phyloP scores from a whole-genome alignment of 768 basidiomycete genomes.

The Boletus tylopilopsis region DNA sequence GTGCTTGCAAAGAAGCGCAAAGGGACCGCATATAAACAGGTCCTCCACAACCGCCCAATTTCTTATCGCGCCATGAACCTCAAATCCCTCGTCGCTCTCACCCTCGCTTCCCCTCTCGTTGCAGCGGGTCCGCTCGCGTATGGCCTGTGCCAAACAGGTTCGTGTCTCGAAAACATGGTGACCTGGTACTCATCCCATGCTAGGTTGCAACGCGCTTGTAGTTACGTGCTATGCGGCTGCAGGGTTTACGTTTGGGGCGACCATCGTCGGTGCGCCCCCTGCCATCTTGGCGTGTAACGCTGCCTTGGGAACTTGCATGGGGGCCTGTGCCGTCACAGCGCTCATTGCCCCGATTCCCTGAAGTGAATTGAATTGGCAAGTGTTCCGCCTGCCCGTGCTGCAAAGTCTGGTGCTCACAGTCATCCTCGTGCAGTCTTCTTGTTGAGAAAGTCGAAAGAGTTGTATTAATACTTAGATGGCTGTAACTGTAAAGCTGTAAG shows the following conservation, averaged over 20 bases:
- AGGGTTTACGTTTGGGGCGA: slow-evolving; percentile 22
- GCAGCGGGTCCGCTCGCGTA: slow-evolving; percentile 21
- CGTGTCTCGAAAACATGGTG: neutral
- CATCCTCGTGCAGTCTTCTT: neutral
- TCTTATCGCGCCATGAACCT: slow-evolving; percentile 19
- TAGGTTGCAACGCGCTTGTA: slow-evolving; percentile 24
- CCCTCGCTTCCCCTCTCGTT: slow-evolving; percentile 13
- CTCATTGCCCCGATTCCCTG: slow-evolving; percentile 25
- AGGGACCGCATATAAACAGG: neutral
- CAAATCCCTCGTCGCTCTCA: slow-evolving; percentile 16
- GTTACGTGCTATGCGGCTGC: slow-evolving; percentile 24
- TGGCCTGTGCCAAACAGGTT: slow-evolving; percentile 24
- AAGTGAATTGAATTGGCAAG: slow-evolving; percentile 1
- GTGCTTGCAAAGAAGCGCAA: no score
- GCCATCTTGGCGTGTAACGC: slow-evolving; percentile 22
- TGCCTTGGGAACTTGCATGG: slow-evolving; percentile 25
- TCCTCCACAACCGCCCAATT: no score
- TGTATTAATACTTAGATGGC: neutral
- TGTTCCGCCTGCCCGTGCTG: neutral
- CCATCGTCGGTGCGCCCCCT: slow-evolving; percentile 17
- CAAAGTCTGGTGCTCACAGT: neutral
- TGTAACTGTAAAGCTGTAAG: no score
- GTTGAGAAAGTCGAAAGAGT: no score
- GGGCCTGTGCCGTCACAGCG: slow-evolving; percentile 16
- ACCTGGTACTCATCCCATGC: neutral